Conservation (phyloP, 139 green algal genomes). For the Edaphochlamys debaryana region DNA sequence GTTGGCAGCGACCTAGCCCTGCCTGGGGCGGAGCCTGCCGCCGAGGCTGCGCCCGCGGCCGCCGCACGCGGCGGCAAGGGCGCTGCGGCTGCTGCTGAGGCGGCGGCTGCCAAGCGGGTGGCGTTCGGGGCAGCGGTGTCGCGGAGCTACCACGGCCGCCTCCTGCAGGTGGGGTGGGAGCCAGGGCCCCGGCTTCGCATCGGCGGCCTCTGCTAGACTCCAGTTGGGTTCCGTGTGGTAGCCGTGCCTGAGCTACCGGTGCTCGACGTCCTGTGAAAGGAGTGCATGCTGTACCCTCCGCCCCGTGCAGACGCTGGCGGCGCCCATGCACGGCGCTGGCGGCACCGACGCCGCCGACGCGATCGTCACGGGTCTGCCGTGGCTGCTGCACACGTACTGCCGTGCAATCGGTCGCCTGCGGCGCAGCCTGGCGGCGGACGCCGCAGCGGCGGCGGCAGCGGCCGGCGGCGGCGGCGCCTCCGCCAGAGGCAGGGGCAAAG, state of each 20-base stretch:
- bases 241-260: not conserved
- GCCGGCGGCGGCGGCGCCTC: not conserved
- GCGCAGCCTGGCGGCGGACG: constrained; percentile 12
- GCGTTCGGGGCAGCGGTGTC: not conserved
- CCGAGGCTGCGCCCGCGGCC: no score
- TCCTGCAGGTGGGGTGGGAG: constrained; percentile 1
- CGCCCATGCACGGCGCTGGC: not conserved
- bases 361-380: constrained; percentile 2
- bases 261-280: not conserved
- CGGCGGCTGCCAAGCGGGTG: not conserved
- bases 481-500: not conserved
- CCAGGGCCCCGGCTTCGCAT: no score
- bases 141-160: constrained; percentile 3
- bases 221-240: no score
- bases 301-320: no score
- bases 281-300: not conserved
- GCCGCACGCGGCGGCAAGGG: no score
- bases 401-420: not conserved
- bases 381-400: constrained; percentile 34
- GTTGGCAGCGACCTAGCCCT: no score
- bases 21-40: no score
- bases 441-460: not conserved
- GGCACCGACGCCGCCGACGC: not conserved
- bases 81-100: no score
- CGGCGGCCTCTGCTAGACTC: no score